phyloP scores from a whole-genome alignment of 257 asterid species.

The Nicotiana tomentosiformis region DNA sequence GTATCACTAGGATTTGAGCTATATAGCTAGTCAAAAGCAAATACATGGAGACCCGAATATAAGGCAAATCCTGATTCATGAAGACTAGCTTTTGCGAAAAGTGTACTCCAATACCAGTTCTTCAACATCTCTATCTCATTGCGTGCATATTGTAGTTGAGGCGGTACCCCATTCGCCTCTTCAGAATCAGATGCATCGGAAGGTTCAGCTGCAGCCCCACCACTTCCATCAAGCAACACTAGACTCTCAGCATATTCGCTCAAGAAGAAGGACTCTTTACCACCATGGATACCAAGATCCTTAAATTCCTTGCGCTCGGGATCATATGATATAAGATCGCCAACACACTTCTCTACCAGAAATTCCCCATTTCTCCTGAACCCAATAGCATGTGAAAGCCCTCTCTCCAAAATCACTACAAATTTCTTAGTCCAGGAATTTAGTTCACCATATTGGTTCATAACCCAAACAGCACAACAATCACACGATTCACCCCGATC shows the following conservation, averaged over 20 bases:
- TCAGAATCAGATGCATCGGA: neutral
- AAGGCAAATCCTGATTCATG: neutral
- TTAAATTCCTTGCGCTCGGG: neutral
- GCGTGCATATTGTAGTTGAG: neutral
- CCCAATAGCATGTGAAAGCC: constrained; percentile 20
- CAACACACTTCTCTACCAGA: neutral
- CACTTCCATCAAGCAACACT: constrained; percentile 9
- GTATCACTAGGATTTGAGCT: neutral
- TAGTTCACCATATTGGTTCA: constrained; percentile 25
- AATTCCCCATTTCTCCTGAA: constrained; percentile 17
- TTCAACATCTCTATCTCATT: neutral
- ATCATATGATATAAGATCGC: constrained; percentile 16
- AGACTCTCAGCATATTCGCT: constrained; percentile 20
- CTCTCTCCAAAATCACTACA: constrained; percentile 6
- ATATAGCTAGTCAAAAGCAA: neutral
- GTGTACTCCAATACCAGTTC: neutral
- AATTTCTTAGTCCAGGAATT: constrained; percentile 27
- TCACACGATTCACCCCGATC: constrained; percentile 6
- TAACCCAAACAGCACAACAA: constrained; percentile 31
- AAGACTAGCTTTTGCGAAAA: neutral
- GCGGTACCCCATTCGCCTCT: neutral
- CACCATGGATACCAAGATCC: constrained; percentile 23
- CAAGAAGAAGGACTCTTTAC: constrained; percentile 13
- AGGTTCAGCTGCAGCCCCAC: neutral
- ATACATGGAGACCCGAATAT: neutral